Evolutionary conservation across 1,139 yeast genomes (phyloP).

Genomic region (Pichiaceae sp.): DNA sequence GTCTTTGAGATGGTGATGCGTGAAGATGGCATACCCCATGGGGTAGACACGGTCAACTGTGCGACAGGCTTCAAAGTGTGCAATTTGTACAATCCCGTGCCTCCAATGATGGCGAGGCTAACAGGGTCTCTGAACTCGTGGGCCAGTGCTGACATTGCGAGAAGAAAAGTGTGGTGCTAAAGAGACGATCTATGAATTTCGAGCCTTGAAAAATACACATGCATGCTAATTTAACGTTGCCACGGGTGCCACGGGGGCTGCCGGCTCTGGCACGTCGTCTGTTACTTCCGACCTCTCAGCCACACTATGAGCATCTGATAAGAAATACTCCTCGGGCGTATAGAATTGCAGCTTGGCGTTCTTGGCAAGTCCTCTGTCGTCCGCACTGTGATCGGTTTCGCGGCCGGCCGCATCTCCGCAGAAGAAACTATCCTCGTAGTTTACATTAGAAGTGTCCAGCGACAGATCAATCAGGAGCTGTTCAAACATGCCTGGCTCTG

Average conservation of each 20-base stretch:
- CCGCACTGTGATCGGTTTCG: conserved; percentile 62
- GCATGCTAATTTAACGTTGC: too few relatives aligned
- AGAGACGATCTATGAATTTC: too few relatives aligned
- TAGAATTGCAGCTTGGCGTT: conserved; percentile 43
- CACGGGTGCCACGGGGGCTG: too few relatives aligned
- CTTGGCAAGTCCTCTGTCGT: conserved; percentile 64
- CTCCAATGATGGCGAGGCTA: conserved; percentile 85
- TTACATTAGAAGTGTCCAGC: conserved; percentile 12
- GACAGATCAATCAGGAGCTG: conserved; percentile 18
- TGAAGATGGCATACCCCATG: conserved; percentile 96
- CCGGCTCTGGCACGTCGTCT: too few relatives aligned
- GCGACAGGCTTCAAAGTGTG: conserved; percentile 83
- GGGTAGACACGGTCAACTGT: conserved; percentile 69
- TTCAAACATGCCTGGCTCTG: conserved; percentile 48
- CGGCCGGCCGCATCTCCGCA: conserved; percentile 99
- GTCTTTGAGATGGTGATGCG: conserved; percentile 85
- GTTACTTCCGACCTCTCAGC: too few relatives aligned
- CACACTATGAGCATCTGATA: too few relatives aligned
- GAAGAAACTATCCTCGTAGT: conserved; percentile 42
- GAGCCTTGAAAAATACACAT: too few relatives aligned
- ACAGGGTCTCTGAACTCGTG: conserved; percentile 46
- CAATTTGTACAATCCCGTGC: conserved; percentile 91
- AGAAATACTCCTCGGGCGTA: conserved; percentile 57
- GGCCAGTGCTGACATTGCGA: conserved; percentile 15
- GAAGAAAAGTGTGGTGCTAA: background rate